phyloP scores from a whole-genome alignment of 2,329 filamentous ascomycete species.

The Colletotrichum sp. region DNA sequence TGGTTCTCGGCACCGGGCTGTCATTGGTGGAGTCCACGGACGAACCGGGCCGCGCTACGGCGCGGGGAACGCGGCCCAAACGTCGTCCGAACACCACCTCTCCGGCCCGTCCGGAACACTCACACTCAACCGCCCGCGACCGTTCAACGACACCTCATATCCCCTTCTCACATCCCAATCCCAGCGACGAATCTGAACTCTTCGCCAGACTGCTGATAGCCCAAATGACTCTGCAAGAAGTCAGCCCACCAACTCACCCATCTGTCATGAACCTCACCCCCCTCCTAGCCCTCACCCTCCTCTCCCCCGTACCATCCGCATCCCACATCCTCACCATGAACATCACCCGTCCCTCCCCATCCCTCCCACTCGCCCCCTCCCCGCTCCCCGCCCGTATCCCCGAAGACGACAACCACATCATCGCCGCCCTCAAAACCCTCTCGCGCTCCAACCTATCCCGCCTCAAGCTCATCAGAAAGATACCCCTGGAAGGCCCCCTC shows the following conservation, averaged over 20 bases:
- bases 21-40: background rate
- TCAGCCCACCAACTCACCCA: background rate
- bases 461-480: conserved; percentile 46
- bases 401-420: too few species aligned
- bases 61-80: background rate
- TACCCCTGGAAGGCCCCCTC: conserved; percentile 48
- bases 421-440: conserved; percentile 21
- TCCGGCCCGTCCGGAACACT: background rate
- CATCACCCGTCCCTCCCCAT: conserved; percentile 34
- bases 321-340: conserved; percentile 25
- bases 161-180: background rate
- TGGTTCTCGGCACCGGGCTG: background rate
- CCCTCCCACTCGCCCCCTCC: conserved; percentile 33
- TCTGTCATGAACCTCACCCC: background rate
- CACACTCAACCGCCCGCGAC: background rate
- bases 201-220: too few species aligned
- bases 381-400: too few species aligned
- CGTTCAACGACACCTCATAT: background rate
- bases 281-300: background rate
- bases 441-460: conserved; percentile 32
- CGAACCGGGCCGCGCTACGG: background rate
- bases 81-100: background rate
- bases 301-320: background rate
- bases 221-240: background rate
- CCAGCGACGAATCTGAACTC: background rate